phyloP scores from a whole-genome alignment of 2,329 filamentous ascomycete genomes.

The Calonectria naviculata region DNA sequence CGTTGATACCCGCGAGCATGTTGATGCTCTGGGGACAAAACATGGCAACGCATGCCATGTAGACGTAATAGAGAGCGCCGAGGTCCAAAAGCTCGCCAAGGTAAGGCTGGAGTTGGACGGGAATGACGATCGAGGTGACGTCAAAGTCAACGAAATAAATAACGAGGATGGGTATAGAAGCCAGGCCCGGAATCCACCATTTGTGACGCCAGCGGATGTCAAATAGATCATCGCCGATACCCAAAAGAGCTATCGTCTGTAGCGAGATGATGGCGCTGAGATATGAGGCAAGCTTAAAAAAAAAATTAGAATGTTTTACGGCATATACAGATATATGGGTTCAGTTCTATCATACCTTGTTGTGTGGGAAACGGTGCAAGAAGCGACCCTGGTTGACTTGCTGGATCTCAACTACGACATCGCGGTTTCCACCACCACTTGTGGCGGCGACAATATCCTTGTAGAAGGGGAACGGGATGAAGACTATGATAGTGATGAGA shows the following conservation, averaged over 20 bases:
- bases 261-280: constrained; percentile 94
- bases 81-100: constrained; percentile 88
- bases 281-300: constrained; percentile 84
- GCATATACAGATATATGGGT: neutral
- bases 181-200: constrained; percentile 95
- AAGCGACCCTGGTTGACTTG: constrained; percentile 85
- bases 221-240: constrained; percentile 95
- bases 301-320: neutral
- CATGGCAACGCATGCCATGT: constrained; percentile 97
- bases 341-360: constrained; percentile 72
- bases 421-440: constrained; percentile 90
- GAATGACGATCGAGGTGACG: constrained; percentile 94
- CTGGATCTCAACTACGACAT: constrained; percentile 80
- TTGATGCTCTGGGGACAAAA: constrained; percentile 99
- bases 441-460: constrained; percentile 97
- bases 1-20: constrained; percentile 99
- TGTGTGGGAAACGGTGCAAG: constrained; percentile 92
- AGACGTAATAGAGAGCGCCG: constrained; percentile 87
- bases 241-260: constrained; percentile 89
- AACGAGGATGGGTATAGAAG: constrained; percentile 91
- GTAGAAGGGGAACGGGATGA: constrained; percentile 97
- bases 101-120: constrained; percentile 84
- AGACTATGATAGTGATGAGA: constrained; percentile 86
- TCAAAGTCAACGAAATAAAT: constrained; percentile 99
- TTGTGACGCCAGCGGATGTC: constrained; percentile 99